These are phyloP conservation scores for Rhizoctonia solani DNA, from an alignment of 1,284 basidiomycete species.

Conservation along the genomic window DNA sequence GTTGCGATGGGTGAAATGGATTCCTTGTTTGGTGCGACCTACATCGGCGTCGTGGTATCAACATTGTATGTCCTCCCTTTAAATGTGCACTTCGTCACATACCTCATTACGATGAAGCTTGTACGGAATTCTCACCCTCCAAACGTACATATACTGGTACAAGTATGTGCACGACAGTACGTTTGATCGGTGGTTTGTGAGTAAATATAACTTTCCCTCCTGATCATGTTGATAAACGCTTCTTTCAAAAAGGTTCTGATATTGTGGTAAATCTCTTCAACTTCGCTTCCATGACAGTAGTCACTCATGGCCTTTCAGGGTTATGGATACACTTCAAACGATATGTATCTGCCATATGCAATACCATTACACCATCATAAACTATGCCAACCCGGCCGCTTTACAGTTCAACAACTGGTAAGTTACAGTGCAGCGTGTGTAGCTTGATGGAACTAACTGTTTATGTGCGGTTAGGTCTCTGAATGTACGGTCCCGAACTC, in stretches of 20 bases:
- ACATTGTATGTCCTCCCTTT: too few species aligned
- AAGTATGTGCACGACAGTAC: slow-evolving; percentile 13
- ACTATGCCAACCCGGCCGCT: slow-evolving; percentile 42
- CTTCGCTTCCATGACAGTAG: not conserved
- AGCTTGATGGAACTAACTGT: not conserved
- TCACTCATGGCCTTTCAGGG: not conserved
- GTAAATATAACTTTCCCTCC: not conserved
- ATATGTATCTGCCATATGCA: slow-evolving; percentile 25
- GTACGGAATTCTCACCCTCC: slow-evolving; percentile 25
- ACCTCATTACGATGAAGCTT: too few species aligned
- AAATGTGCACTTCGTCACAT: too few species aligned
- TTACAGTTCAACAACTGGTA: slow-evolving; percentile 43
- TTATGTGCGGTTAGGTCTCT: not conserved
- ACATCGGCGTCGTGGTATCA: too few species aligned
- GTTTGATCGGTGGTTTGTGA: slow-evolving; percentile 23
- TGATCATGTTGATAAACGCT: not conserved
- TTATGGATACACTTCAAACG: slow-evolving; percentile 14
- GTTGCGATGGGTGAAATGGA: too few species aligned
- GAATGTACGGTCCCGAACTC: not conserved
- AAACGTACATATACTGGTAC: slow-evolving; percentile 20
- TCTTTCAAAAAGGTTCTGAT: slow-evolving; percentile 1
- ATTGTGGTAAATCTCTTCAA: not conserved
- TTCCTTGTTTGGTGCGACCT: too few species aligned
- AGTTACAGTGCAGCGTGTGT: slow-evolving; percentile 34
- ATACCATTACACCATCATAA: slow-evolving; percentile 42